Evolutionary conservation across 1,284 basidiomycete genomes (phyloP).

Genomic region (Stereum hirsutum): DNA sequence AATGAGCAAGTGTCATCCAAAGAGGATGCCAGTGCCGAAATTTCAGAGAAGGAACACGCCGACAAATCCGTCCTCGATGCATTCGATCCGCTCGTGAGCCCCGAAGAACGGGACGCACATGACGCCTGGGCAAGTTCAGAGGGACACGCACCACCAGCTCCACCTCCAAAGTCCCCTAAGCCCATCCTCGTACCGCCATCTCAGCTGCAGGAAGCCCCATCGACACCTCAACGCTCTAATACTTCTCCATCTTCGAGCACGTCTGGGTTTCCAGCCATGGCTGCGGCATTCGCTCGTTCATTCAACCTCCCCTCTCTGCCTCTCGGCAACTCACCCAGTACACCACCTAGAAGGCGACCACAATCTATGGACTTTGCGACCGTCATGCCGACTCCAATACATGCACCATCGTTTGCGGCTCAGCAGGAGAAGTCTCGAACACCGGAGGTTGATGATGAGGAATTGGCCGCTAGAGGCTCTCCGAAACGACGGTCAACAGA

Average conservation of each 20-base stretch:
- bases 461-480: constrained; percentile 5
- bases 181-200: constrained; percentile 13
- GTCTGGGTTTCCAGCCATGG: constrained; percentile 45
- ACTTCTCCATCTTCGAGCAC: constrained; percentile 19
- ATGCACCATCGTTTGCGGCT: constrained; percentile 41
- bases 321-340: constrained; percentile 11
- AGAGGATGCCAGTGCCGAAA: neutral
- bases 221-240: constrained; percentile 4
- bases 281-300: constrained; percentile 49
- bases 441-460: constrained; percentile 1
- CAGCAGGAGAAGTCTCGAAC: constrained; percentile 36
- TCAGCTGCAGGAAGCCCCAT: constrained; percentile 1
- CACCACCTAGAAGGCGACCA: constrained; percentile 29
- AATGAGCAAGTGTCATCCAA: neutral
- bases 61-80: constrained; percentile 38
- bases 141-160: constrained; percentile 43
- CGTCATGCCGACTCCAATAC: constrained; percentile 39
- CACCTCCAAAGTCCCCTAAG: constrained; percentile 18
- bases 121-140: constrained; percentile 53
- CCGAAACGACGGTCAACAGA: constrained; percentile 7
- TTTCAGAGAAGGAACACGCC: neutral
- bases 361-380: constrained; percentile 47
- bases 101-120: constrained; percentile 39
- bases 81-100: constrained; percentile 56
- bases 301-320: constrained; percentile 39